A percentile compares a stretch with the other conserved stretches of the same genome.
These are phyloP conservation scores for Garcia nutans DNA, from an alignment of 345 rosid species.

Conservation along the genomic window DNA sequence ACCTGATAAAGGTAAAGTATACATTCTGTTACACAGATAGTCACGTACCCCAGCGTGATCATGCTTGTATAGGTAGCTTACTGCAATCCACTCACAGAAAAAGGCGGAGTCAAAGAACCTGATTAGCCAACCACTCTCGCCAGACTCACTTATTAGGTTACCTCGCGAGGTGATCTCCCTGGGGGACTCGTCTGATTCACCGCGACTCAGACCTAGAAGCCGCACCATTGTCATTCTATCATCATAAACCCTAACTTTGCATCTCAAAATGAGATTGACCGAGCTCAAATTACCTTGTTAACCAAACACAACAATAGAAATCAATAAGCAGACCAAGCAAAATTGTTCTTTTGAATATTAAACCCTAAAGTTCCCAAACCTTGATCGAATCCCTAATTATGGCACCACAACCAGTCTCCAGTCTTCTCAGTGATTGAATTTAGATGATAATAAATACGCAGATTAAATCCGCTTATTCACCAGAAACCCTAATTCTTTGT, in stretches of 20 bases:
- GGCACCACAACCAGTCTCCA: background rate
- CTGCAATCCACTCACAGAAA: slow-evolving; percentile 99
- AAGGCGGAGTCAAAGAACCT: slow-evolving; percentile 96
- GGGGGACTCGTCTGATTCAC: slow-evolving; percentile 75
- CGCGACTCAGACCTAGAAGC: slow-evolving; percentile 73
- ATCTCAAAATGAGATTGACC: background rate
- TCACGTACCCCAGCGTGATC: slow-evolving; percentile 92
- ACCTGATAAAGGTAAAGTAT: slow-evolving; percentile 84
- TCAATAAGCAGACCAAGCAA: background rate
- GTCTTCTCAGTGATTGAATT: slow-evolving; percentile 5
- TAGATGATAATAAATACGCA: background rate
- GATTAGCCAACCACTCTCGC: slow-evolving; percentile 97
- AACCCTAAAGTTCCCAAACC: slow-evolving; percentile 1
- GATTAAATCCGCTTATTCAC: background rate
- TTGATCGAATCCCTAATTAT: background rate
- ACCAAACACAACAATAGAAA: background rate
- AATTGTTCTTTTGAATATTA: background rate
- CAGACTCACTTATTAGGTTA: slow-evolving; percentile 64
- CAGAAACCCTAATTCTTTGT: slow-evolving; percentile 10
- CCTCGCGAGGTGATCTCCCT: slow-evolving; percentile 80
- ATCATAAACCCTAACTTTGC: slow-evolving; percentile 30
- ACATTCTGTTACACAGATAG: slow-evolving; percentile 97
- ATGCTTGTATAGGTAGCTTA: slow-evolving; percentile 97
- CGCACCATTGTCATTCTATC: slow-evolving; percentile 72
- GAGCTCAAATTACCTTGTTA: background rate